These are phyloP conservation scores for Rubus idaeus DNA, from an alignment of 306 rosid genomes.

Conservation along the genomic window DNA sequence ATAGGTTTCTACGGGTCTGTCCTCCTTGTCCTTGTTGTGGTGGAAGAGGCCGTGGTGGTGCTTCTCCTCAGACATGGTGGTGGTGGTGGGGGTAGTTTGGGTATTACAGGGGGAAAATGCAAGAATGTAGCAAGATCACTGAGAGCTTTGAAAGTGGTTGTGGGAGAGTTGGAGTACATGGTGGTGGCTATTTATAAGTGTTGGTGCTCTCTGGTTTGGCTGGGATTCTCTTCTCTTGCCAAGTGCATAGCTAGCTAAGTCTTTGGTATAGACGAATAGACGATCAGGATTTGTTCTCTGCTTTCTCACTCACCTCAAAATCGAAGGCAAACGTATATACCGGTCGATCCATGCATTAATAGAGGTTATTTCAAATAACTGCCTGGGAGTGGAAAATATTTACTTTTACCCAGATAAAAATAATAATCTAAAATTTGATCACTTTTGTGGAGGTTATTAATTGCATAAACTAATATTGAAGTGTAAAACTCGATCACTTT, in stretches of 20 bases:
- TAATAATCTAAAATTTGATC: too few relatives aligned
- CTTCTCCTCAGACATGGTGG: constrained; percentile 62
- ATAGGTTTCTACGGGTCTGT: constrained; percentile 12
- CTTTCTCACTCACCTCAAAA: too few relatives aligned
- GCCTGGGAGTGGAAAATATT: too few relatives aligned
- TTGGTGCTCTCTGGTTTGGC: not conserved
- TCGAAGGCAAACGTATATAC: too few relatives aligned
- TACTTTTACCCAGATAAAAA: too few relatives aligned
- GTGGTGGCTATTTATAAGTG: constrained; percentile 14
- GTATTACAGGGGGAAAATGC: not conserved
- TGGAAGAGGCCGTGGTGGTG: constrained; percentile 42
- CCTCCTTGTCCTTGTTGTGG: constrained; percentile 52
- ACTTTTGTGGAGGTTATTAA: too few relatives aligned
- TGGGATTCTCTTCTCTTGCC: not conserved
- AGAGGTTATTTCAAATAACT: too few relatives aligned
- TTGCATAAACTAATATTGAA: too few relatives aligned
- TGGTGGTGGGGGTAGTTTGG: not conserved
- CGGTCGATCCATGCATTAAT: too few relatives aligned
- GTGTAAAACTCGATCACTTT: too few relatives aligned
- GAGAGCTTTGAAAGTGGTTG: not conserved
- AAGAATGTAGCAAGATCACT: not conserved
- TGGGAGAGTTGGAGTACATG: not conserved
- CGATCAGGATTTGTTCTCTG: too few relatives aligned
- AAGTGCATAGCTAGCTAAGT: not conserved
- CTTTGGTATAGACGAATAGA: not conserved